A percentile compares a stretch with the other conserved stretches of the same genome.
Evolutionary conservation across 2,329 filamentous ascomycete genomes (phyloP).

Genomic region (Neofusicoccum ribis): DNA sequence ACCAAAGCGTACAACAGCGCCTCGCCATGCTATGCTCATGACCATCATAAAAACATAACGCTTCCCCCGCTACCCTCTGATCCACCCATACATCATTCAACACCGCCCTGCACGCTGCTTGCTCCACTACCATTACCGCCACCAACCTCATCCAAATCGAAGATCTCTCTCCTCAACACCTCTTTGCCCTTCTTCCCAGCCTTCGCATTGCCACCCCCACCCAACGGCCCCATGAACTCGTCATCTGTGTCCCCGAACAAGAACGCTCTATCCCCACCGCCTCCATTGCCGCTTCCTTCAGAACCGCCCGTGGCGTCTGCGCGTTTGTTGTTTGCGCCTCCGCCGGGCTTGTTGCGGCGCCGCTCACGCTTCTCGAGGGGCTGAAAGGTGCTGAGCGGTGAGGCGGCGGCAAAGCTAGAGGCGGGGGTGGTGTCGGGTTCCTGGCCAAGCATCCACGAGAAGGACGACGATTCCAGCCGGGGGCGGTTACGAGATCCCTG

Average conservation of each 20-base stretch:
- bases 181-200: conserved; percentile 18
- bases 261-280: conserved; percentile 27
- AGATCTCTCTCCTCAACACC: conserved; percentile 38
- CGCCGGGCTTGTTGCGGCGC: conserved; percentile 11
- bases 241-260: conserved; percentile 44
- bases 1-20: not conserved
- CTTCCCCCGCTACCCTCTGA: not conserved
- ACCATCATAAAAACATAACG: conserved; percentile 1
- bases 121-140: not conserved
- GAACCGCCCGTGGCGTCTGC: not conserved
- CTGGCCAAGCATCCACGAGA: conserved; percentile 70
- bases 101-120: not conserved
- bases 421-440: conserved; percentile 25
- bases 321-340: not conserved
- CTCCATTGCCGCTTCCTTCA: not conserved
- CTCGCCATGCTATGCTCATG: conserved; percentile 12
- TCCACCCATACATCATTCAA: not conserved
- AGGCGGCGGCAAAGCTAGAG: conserved; percentile 31
- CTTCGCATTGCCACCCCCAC: conserved; percentile 25
- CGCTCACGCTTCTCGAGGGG: conserved; percentile 15
- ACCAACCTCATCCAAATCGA: conserved; percentile 33
- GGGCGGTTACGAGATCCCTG: conserved; percentile 53
- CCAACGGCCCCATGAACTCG: conserved; percentile 25
- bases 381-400: not conserved
- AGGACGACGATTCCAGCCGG: conserved; percentile 70